Evolutionary conservation across 306 rosid genomes (phyloP).

Genomic region (Parietaria judaica): DNA sequence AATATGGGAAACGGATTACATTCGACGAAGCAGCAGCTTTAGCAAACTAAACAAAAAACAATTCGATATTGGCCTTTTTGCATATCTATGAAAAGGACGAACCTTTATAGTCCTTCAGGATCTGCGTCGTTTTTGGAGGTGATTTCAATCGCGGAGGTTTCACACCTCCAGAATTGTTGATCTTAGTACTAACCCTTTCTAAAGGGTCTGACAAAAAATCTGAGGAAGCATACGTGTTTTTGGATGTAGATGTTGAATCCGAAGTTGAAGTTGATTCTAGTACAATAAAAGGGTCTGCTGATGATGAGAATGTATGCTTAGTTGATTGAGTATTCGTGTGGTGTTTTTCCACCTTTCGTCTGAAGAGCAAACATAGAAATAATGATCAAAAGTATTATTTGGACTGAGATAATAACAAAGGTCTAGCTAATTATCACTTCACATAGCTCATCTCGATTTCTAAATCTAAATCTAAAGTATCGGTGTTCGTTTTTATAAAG

Average conservation of each 20-base stretch:
- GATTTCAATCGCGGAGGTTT: constrained; percentile 46
- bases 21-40: background rate
- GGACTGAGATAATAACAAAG: background rate
- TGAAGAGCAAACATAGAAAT: constrained; percentile 16
- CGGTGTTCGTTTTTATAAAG: no score
- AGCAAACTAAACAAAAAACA: no score
- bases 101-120: constrained; percentile 38
- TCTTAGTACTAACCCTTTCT: constrained; percentile 33
- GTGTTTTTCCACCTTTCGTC: constrained; percentile 16
- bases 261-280: constrained; percentile 42
- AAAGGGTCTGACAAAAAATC: constrained; percentile 40
- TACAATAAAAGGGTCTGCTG: constrained; percentile 55
- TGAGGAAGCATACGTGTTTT: constrained; percentile 28
- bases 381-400: background rate
- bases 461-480: no score
- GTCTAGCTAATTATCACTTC: background rate
- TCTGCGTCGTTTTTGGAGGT: constrained; percentile 52
- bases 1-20: background rate
- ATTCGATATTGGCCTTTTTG: no score
- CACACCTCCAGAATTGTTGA: constrained; percentile 33
- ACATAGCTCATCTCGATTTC: no score
- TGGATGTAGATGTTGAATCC: constrained; percentile 38
- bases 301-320: constrained; percentile 17
- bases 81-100: no score
- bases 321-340: constrained; percentile 26